phyloP scores from a whole-genome alignment of 1,139 yeast genomes.

The Yarrowia galli region DNA sequence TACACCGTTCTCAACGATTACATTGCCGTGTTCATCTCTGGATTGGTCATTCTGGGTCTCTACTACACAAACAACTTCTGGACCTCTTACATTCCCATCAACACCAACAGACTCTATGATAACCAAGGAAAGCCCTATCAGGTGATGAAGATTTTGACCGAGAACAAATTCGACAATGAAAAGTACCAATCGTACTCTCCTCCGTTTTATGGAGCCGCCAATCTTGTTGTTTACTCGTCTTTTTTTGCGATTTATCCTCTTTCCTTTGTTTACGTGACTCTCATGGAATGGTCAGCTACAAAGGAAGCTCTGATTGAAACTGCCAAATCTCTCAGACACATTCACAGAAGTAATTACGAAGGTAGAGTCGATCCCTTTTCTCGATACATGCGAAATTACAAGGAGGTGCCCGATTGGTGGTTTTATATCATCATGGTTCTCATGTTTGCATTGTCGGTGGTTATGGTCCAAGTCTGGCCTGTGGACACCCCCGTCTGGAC shows the following conservation, averaged over 20 bases:
- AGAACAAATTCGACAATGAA: conserved; percentile 48
- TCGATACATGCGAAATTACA: conserved; percentile 11
- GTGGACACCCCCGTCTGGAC: conserved; percentile 63
- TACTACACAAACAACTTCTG: conserved; percentile 62
- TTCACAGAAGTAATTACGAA: conserved; percentile 19
- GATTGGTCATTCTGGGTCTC: conserved; percentile 51
- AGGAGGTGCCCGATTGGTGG: conserved; percentile 39
- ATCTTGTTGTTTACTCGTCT: conserved; percentile 52
- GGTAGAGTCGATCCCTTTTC: conserved; percentile 24
- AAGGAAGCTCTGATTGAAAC: conserved; percentile 43
- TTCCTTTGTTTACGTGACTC: conserved; percentile 43
- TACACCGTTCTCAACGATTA: conserved; percentile 56
- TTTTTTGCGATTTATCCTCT: conserved; percentile 49
- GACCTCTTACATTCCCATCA: conserved; percentile 64
- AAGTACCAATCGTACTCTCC: conserved; percentile 55
- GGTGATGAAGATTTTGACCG: conserved; percentile 55
- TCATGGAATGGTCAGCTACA: conserved; percentile 44
- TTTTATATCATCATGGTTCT: conserved; percentile 26
- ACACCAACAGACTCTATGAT: conserved; percentile 57
- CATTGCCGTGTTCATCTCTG: conserved; percentile 42
- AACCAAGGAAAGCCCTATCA: conserved; percentile 58
- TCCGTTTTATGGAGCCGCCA: conserved; percentile 56
- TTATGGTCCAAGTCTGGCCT: conserved; percentile 52
- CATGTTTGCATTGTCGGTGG: conserved; percentile 10
- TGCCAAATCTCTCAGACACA: conserved; percentile 11